These are phyloP conservation scores for Phialophora expanda DNA, from an alignment of 2,329 filamentous ascomycete genomes.

Conservation along the genomic window DNA sequence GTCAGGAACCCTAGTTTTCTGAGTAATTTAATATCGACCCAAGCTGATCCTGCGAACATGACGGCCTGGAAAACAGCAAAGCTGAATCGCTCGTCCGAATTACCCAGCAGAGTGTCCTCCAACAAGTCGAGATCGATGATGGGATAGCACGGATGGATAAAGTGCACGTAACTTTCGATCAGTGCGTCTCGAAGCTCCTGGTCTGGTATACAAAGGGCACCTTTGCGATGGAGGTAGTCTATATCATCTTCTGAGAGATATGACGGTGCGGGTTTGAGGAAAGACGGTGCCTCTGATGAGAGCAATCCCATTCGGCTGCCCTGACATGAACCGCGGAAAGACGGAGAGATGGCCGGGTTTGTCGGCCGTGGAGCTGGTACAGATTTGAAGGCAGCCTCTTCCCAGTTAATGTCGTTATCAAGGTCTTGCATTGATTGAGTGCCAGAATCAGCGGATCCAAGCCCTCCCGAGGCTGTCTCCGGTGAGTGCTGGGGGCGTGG, in stretches of 20 bases:
- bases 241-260: slow-evolving; percentile 81
- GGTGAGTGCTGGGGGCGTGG: not conserved
- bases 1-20: slow-evolving; percentile 75
- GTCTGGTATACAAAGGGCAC: slow-evolving; percentile 76
- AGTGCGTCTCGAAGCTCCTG: slow-evolving; percentile 75
- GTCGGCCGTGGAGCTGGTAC: not conserved
- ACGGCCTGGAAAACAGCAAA: slow-evolving; percentile 88
- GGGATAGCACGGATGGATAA: slow-evolving; percentile 89
- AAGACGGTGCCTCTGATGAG: slow-evolving; percentile 53
- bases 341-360: not conserved
- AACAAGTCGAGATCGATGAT: slow-evolving; percentile 65
- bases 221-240: slow-evolving; percentile 80
- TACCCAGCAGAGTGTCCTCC: slow-evolving; percentile 51
- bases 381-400: not conserved
- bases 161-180: slow-evolving; percentile 82
- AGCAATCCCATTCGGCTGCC: slow-evolving; percentile 3
- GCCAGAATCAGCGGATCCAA: not conserved
- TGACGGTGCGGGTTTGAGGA: slow-evolving; percentile 74
- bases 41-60: slow-evolving; percentile 89
- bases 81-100: slow-evolving; percentile 69
- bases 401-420: slow-evolving; percentile 11
- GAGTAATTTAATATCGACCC: slow-evolving; percentile 78
- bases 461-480: not conserved
- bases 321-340: not conserved
- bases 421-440: not conserved